These are phyloP conservation scores for Magnaporthales sp. DNA, from an alignment of 2,329 filamentous ascomycete genomes.

Conservation along the genomic window DNA sequence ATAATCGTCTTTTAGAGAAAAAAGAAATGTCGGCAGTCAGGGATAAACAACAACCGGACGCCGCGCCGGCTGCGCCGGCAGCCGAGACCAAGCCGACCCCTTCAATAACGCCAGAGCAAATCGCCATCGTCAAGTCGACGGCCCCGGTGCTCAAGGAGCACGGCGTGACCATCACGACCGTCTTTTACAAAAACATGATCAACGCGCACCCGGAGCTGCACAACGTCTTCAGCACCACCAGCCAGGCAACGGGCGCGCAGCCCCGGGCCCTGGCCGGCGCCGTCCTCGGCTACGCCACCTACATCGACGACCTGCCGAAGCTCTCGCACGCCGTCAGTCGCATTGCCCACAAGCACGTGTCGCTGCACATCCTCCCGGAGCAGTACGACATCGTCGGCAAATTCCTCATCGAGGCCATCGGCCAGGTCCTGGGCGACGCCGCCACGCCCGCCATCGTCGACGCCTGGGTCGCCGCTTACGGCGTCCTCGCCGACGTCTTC, in stretches of 20 bases:
- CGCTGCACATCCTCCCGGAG: conserved; percentile 58
- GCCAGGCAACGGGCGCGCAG: conserved; percentile 61
- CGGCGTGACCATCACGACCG: conserved; percentile 59
- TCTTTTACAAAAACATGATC: conserved; percentile 66
- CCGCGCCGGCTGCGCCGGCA: not conserved
- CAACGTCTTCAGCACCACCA: conserved; percentile 62
- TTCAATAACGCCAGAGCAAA: conserved; percentile 51
- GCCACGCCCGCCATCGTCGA: conserved; percentile 58
- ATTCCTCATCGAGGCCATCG: conserved; percentile 60
- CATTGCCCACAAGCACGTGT: conserved; percentile 70
- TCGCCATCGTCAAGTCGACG: conserved; percentile 66
- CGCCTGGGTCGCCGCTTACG: conserved; percentile 67
- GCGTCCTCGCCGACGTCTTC: conserved; percentile 61
- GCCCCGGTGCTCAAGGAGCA: conserved; percentile 63
- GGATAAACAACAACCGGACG: not conserved
- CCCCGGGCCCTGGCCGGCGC: conserved; percentile 59
- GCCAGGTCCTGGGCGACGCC: conserved; percentile 55
- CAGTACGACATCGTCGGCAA: conserved; percentile 65
- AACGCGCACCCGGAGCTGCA: conserved; percentile 54
- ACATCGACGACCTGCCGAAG: conserved; percentile 61
- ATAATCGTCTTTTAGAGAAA: not conserved
- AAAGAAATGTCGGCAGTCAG: not conserved
- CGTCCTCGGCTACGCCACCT: conserved; percentile 62
- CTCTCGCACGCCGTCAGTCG: conserved; percentile 51
- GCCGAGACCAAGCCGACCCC: not conserved